phyloP scores from a whole-genome alignment of 225 moss, liverwort and hornwort species.

The Climacium dendroides region DNA sequence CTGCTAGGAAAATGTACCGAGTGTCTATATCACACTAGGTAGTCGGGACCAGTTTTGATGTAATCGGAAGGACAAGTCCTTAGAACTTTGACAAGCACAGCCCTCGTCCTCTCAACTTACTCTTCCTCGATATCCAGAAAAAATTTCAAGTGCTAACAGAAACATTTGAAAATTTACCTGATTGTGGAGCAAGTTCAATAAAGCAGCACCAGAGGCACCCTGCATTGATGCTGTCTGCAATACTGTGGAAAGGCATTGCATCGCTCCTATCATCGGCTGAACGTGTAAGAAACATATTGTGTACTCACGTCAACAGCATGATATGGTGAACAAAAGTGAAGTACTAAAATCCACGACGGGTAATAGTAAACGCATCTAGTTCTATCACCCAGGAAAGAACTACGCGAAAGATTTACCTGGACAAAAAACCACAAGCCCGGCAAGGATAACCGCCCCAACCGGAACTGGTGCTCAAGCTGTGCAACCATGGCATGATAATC shows the following conservation, averaged over 20 bases:
- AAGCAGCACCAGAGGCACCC: constrained; percentile 62
- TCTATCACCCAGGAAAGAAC: neutral
- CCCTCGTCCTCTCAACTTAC: neutral
- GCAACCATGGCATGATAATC: constrained; percentile 98
- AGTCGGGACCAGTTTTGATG: neutral
- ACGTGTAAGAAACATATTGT: neutral
- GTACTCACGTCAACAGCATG: neutral
- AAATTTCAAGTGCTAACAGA: neutral
- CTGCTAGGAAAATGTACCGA: neutral
- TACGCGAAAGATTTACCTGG: constrained; percentile 31
- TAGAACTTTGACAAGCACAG: neutral
- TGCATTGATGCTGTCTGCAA: constrained; percentile 52
- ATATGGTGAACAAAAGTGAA: neutral
- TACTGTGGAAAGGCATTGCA: constrained; percentile 68
- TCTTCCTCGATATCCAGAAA: neutral
- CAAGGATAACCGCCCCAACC: constrained; percentile 69
- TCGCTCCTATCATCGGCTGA: constrained; percentile 91
- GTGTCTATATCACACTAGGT: neutral
- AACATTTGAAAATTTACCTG: constrained; percentile 27
- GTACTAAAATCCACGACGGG: neutral
- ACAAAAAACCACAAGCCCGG: constrained; percentile 98
- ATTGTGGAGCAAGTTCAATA: constrained; percentile 80
- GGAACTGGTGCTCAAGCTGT: constrained; percentile 94
- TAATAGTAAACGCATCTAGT: neutral
- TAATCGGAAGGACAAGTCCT: neutral